Base-by-base conservation (phyloP, 257 asterid genomes). In the Euphrasia confusa region DNA sequence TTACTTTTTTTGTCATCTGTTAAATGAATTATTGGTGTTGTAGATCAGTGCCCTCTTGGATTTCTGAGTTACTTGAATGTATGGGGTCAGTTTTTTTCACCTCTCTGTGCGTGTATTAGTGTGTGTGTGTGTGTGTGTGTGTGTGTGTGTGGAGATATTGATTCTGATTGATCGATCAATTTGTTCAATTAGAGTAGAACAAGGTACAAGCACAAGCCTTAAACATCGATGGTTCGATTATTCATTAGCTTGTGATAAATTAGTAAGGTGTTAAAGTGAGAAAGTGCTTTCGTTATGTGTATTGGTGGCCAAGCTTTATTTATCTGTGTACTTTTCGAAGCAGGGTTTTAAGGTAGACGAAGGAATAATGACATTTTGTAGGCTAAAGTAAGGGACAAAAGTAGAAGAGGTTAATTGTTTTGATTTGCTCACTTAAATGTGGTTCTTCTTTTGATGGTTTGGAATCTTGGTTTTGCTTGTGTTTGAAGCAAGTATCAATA, bases 81-180 rank as follows among this genome's bases (percentile, higher is more conserved):
- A 87, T 90, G 97, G 95, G 97, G 97, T 87, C 80, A 81, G 93
- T 58, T 80, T 58, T 70, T 58, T 44, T 40, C 35, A n/a, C 44
- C 54, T 64, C 32, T 59, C 9, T 67, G 14, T 48, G 52, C 18
- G 24, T 68, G 63, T 21, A 21, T 21, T 21, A 21, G 24, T 21
- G 24, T 21, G 24, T 67, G 14, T 48, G 52, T 14, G 24, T 68
- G 63, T 21, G 24, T 21, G 24, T 52, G 24, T 58, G 64, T 61
- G 49, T 55, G 39, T 15, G 10, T 50, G 58, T 39, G 37, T n/a
- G 21, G 52, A 45, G 18, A 18, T 45, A 13, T 45, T 13, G 14
- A 10, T 45, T 45, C 52, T 69, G 60, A 32, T 42, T 66, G 75
- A 56, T 45, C 65, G 6, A 53, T 72, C 66, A 63, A 27, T 70